Evolutionary conservation across 2,329 filamentous ascomycete genomes (phyloP).

Genomic region (Talaromyces sp.): DNA sequence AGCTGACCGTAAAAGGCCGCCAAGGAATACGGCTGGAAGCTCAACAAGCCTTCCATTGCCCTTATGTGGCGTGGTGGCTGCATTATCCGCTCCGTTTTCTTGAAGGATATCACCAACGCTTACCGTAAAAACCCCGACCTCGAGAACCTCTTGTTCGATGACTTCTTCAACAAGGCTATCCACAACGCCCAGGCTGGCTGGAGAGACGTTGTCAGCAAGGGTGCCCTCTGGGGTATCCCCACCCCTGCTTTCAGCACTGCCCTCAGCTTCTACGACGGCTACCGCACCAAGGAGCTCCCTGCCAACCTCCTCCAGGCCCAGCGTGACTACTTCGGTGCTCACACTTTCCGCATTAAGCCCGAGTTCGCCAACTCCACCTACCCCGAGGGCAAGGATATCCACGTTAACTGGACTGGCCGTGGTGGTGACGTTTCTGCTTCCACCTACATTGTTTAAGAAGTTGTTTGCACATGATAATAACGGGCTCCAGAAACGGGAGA

Average conservation of each 20-base stretch:
- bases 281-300: slow-evolving; percentile 93
- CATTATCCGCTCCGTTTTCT: slow-evolving; percentile 99
- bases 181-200: slow-evolving; percentile 91
- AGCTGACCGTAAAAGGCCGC: slow-evolving; percentile 63
- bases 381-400: slow-evolving; percentile 80
- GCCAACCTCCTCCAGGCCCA: slow-evolving; percentile 98
- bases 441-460: slow-evolving; percentile 85
- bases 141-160: slow-evolving; percentile 96
- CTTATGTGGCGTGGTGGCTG: slow-evolving; percentile 99
- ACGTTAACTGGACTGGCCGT: slow-evolving; percentile 99
- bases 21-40: slow-evolving; percentile 95
- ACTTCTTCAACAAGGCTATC: slow-evolving; percentile 99
- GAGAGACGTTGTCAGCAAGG: slow-evolving; percentile 87
- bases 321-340: slow-evolving; percentile 98
- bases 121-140: slow-evolving; percentile 93
- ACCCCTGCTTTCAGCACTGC: slow-evolving; percentile 96
- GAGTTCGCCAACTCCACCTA: slow-evolving; percentile 74
- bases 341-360: slow-evolving; percentile 86
- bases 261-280: slow-evolving; percentile 97
- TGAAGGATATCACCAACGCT: slow-evolving; percentile 97
- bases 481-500: background rate
- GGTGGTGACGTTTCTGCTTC: slow-evolving; percentile 96
- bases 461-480: slow-evolving; percentile 4
- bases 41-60: slow-evolving; percentile 99
- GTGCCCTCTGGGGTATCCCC: slow-evolving; percentile 89